Conservation (phyloP, 2,329 filamentous ascomycete species). For the Monascus ruber region DNA sequence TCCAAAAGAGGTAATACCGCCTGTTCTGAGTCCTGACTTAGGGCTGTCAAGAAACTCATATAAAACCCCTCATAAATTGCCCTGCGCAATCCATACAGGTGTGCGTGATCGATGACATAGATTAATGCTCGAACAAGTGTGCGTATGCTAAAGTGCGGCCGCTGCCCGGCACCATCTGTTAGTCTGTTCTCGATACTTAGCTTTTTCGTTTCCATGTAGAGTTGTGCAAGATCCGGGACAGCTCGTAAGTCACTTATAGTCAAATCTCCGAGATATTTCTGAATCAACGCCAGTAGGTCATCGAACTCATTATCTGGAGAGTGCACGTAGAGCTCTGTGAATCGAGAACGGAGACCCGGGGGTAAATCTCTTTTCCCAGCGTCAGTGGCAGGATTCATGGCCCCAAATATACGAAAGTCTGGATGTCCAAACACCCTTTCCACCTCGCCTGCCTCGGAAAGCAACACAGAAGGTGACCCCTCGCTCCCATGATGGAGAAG, state of each 20-base stretch:
- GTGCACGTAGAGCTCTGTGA: conserved; percentile 90
- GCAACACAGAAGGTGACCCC: conserved; percentile 65
- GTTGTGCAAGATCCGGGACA: conserved; percentile 66
- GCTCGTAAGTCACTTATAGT: conserved; percentile 62
- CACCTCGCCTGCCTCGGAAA: conserved; percentile 88
- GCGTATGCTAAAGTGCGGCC: conserved; percentile 91
- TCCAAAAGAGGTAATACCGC: conserved; percentile 69
- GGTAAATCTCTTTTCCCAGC: conserved; percentile 92
- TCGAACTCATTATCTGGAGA: conserved; percentile 80
- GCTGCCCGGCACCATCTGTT: conserved; percentile 90
- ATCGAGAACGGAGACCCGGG: conserved; percentile 75
- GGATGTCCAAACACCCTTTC: conserved; percentile 82
- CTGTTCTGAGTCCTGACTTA: conserved; percentile 71
- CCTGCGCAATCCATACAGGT: conserved; percentile 72
- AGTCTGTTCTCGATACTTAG: conserved; percentile 71
- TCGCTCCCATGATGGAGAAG: conserved; percentile 63
- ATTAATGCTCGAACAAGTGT: conserved; percentile 82
- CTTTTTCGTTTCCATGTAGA: conserved; percentile 80
- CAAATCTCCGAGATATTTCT: conserved; percentile 68
- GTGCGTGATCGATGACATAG: conserved; percentile 75
- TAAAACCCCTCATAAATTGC: conserved; percentile 91
- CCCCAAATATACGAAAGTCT: conserved; percentile 90
- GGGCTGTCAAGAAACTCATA: conserved; percentile 91
- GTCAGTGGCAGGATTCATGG: conserved; percentile 98
- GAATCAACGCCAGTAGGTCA: conserved; percentile 77